A percentile compares a stretch with the other conserved stretches of the same genome.
phyloP scores from a whole-genome alignment of 139 green algal species.

The Chlamydomonas incerta region DNA sequence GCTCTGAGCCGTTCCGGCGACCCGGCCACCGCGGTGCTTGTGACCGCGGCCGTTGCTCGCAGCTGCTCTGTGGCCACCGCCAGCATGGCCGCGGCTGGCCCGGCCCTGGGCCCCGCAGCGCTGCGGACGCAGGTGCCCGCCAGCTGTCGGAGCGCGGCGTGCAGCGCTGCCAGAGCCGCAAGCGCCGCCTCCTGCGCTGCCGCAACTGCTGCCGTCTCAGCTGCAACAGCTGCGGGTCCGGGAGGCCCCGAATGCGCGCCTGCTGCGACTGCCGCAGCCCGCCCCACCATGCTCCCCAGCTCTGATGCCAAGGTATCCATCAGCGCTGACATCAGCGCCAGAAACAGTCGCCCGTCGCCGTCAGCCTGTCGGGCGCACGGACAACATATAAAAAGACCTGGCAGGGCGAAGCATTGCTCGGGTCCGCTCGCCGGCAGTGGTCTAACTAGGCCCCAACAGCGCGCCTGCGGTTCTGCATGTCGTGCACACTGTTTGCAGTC shows the following conservation, averaged over 20 bases:
- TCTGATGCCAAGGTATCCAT: background rate
- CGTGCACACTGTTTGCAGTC: too few relatives aligned
- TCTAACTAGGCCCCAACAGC: too few relatives aligned
- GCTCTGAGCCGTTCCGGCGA: too few relatives aligned
- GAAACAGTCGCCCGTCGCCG: background rate
- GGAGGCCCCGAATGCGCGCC: too few relatives aligned
- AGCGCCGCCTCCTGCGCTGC: background rate
- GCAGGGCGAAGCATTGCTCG: too few relatives aligned
- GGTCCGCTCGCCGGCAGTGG: too few relatives aligned
- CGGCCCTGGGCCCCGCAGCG: background rate
- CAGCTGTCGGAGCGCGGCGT: background rate
- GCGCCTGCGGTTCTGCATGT: background rate
- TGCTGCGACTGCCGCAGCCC: background rate
- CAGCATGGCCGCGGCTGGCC: background rate
- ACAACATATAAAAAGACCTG: background rate
- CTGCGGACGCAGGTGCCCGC: background rate
- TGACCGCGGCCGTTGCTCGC: too few relatives aligned
- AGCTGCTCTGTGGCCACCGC: too few relatives aligned
- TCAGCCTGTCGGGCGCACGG: background rate
- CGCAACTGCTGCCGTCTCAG: background rate
- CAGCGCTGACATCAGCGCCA: background rate
- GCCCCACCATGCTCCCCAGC: background rate
- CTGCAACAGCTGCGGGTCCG: too few relatives aligned
- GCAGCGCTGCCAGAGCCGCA: constrained; percentile 16
- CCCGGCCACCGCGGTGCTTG: too few relatives aligned